Evolutionary conservation across 331 rosid species (phyloP), one percentile per base, ranked within the genome.

Genomic region (Pyrus hybrid): DNA sequence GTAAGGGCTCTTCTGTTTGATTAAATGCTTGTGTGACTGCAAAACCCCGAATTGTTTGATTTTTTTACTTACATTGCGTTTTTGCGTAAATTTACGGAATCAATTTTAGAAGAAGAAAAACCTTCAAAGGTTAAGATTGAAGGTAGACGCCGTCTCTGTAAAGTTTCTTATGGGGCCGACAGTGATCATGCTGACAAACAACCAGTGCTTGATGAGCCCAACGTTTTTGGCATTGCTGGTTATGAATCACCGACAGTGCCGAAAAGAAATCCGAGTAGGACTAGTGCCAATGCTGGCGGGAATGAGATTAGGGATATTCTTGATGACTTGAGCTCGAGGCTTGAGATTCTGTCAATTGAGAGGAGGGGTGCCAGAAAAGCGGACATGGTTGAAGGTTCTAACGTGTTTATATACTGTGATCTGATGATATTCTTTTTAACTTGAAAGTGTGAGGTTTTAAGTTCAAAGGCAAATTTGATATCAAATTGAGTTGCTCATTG

Each of bases 91-190:
- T 32, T 26, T 49, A 49, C 11, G 63, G 37, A 13, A 71, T 28
- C 68, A 41, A 23, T 81, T 76, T 30, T 45, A 87, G 90, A 65
- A 67, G 85, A 80, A 58, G 86, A 68, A 35, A 80, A 81, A 80
- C 83, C 80, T 49, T 65, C 47, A 7, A 94, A 88, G 91, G 89
- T 90, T 76, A 90, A 84, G 76, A 81, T 92, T 65, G 80, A 76
- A 73, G 97, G 99, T 26, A 83, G 91, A 2, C 96, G 96, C 41
- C 97, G 97, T 43, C 89, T 94, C 11, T 94, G 95, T 81, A 94
- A 90, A 79, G 79, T 85, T 65, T 87, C 85, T 18, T 37, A 83
- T 28, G 61, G 71, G 18, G 87, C 76, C 1, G 77, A 67, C 45
- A 13, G 22, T 22, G 83, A 49, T 77, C 41, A 3, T 37, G 16